phyloP scores from a whole-genome alignment of 371 early-diverging fungal genomes.

The Mortierella polycephala region DNA sequence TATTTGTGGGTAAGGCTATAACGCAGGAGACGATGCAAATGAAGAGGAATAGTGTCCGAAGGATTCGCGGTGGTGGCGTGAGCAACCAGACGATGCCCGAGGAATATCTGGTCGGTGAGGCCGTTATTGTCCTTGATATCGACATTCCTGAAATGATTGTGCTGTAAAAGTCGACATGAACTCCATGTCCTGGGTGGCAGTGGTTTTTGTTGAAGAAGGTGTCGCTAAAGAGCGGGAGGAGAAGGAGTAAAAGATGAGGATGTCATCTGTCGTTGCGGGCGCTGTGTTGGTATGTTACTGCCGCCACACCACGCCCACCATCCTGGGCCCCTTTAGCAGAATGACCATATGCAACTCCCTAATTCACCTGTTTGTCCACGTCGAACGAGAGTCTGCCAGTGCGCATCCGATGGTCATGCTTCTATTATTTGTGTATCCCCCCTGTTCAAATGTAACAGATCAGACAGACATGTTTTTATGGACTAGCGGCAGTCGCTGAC shows the following conservation, averaged over 20 bases:
- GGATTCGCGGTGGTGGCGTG: neutral
- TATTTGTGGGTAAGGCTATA: slow-evolving; percentile 18
- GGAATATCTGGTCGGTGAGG: neutral
- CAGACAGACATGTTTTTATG: too few relatives aligned
- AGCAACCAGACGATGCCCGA: neutral
- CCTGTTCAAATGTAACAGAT: too few relatives aligned
- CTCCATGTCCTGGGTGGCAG: too few relatives aligned
- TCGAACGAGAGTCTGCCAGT: neutral
- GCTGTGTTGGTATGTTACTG: too few relatives aligned
- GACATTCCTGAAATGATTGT: neutral
- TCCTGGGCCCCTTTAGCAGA: too few relatives aligned
- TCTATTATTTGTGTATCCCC: too few relatives aligned
- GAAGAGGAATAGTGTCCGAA: neutral
- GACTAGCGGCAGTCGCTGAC: too few relatives aligned
- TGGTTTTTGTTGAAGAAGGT: neutral
- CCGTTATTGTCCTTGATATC: neutral
- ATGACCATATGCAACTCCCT: too few relatives aligned
- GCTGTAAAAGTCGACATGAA: too few relatives aligned
- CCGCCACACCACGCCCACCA: too few relatives aligned
- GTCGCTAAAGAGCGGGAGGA: neutral
- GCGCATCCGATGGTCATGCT: neutral
- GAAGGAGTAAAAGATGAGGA: too few relatives aligned
- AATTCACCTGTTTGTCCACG: neutral
- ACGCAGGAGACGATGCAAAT: slow-evolving; percentile 1
- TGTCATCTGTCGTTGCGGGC: too few relatives aligned